These are phyloP conservation scores for Ustilago shanxiensis DNA, from an alignment of 1,284 basidiomycete species.

Conservation along the genomic window DNA sequence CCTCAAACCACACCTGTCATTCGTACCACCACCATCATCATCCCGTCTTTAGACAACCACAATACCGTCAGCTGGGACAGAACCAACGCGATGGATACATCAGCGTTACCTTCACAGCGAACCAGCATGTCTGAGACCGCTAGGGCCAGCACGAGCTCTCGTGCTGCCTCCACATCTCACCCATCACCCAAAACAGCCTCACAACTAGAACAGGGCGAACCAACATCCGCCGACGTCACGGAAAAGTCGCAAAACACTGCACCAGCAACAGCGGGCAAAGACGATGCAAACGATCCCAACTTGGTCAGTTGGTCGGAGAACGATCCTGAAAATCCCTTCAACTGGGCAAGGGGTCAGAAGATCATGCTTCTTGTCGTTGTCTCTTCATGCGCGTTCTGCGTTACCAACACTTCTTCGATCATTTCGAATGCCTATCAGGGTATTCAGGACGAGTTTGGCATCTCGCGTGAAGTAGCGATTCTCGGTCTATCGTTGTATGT, in stretches of 20 bases:
- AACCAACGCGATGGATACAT: slow-evolving; percentile 26
- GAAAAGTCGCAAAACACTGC: neutral
- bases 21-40: slow-evolving; percentile 8
- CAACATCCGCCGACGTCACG: neutral
- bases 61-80: neutral
- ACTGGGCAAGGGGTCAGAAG: slow-evolving; percentile 41
- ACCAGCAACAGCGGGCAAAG: neutral
- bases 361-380: slow-evolving; percentile 42
- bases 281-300: slow-evolving; percentile 41
- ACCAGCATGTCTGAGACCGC: slow-evolving; percentile 47
- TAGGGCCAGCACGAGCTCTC: slow-evolving; percentile 36
- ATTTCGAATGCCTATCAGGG: slow-evolving; percentile 63
- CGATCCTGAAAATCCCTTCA: slow-evolving; percentile 53
- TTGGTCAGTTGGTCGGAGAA: slow-evolving; percentile 42
- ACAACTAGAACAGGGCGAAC: slow-evolving; percentile 14
- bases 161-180: slow-evolving; percentile 18
- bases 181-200: slow-evolving; percentile 10
- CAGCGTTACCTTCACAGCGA: slow-evolving; percentile 28
- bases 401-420: slow-evolving; percentile 57
- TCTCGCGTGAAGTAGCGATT: slow-evolving; percentile 79
- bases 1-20: neutral
- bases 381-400: slow-evolving; percentile 47
- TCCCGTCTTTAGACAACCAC: neutral
- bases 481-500: slow-evolving; percentile 80
- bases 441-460: slow-evolving; percentile 74